Evolutionary conservation across 257 asterid species (phyloP).

Genomic region (Asclepias syriaca): DNA sequence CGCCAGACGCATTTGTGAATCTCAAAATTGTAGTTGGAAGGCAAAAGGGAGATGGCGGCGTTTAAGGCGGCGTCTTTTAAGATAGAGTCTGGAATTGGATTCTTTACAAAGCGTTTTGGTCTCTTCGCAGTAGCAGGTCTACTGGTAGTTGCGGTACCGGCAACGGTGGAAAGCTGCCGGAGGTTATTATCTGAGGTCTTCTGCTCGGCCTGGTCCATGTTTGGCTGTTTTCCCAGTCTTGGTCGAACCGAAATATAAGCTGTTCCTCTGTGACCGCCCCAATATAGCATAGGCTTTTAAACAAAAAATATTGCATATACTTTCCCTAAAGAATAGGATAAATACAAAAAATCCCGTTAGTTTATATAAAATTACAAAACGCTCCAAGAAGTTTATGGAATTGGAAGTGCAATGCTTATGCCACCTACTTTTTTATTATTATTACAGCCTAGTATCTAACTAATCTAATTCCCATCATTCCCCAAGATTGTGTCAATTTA

Average conservation of each 20-base stretch:
- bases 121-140: slow-evolving; percentile 11
- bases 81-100: slow-evolving; percentile 82
- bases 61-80: slow-evolving; percentile 69
- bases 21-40: slow-evolving; percentile 86
- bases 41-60: slow-evolving; percentile 81
- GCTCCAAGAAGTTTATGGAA: neutral
- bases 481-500: too few relatives aligned
- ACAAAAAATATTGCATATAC: neutral
- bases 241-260: neutral
- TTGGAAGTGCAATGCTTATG: too few relatives aligned
- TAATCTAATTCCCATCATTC: too few relatives aligned
- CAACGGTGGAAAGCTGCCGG: neutral
- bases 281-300: neutral
- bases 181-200: neutral
- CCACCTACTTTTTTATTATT: too few relatives aligned
- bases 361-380: neutral
- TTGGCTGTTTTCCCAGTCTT: neutral
- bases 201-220: neutral
- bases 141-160: neutral
- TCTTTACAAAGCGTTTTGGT: slow-evolving; percentile 81
- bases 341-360: neutral
- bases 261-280: neutral
- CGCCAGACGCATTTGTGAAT: slow-evolving; percentile 93
- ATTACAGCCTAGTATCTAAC: too few relatives aligned
- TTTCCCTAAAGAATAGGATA: neutral